Base-by-base conservation (phyloP, 2,329 filamentous ascomycete species). In the Septoria petroselini region DNA sequence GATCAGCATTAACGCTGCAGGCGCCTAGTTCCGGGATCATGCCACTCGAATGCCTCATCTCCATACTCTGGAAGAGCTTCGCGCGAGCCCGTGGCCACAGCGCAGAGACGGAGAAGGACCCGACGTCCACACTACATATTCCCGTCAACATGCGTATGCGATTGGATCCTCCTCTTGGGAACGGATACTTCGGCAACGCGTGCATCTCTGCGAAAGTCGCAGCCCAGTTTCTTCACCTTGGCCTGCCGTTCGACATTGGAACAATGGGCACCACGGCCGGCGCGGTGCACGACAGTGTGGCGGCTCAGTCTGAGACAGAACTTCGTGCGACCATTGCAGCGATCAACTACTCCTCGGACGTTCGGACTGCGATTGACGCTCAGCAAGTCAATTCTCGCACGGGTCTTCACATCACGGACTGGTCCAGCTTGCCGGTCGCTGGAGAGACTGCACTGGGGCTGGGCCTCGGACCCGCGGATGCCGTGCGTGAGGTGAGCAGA, bases 1-100 rank as follows among this genome's bases (percentile, higher is more conserved):
- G 58, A 15, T 41, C 38, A 27, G 37, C 35, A 7, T 17, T 50
- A 18, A 39, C 43, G 17, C 15, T 48, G 1, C 35, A 44, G n/a
- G 34, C 21, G 25, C 42, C 44, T 12, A 33, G 15, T 14, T 31
- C 48, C 14, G 39, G 46, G 17, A 35, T 57, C 21, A 50, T 44
- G 4, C 31, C 27, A 6, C 48, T 54, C 31, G 54, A 62, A 25
- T 45, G 43, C 23, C 48, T 62, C 25, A 39, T 51, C 23, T 42
- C 53, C 14, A 54, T 62, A 5, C 50, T 62, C 11, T 62, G 58
- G 58, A 54, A 54, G 21, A 53, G 49, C 18, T 50, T 55, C 34
- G 41, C 43, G 5, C 48, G 57, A 2, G 58, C 53, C 5, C 43
- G 46, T 8, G 48, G 45, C 37, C 46, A 46, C 11, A 14, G 46